These are phyloP conservation scores for Kuraishia ogatae DNA, from an alignment of 805 yeast genomes.

Conservation along the genomic window DNA sequence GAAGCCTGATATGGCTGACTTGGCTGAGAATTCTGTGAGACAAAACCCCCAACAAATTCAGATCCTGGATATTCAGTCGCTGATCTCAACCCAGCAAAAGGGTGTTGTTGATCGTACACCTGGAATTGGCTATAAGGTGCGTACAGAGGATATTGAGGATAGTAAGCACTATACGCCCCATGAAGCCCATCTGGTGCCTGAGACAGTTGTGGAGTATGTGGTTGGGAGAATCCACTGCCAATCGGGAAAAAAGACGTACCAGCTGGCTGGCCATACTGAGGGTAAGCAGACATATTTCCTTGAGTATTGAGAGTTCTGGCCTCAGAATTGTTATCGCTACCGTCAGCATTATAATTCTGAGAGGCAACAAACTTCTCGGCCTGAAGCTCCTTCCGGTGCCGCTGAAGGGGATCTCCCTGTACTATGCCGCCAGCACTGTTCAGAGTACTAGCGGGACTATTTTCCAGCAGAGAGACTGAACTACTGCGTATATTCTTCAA, in stretches of 20 bases:
- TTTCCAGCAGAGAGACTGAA: neutral
- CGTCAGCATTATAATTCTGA: neutral
- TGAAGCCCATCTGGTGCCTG: neutral
- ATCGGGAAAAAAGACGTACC: neutral
- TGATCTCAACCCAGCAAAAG: neutral
- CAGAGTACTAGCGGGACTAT: neutral
- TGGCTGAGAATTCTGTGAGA: neutral
- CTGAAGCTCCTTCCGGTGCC: neutral
- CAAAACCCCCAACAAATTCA: neutral
- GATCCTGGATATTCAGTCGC: neutral
- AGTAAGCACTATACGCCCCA: neutral
- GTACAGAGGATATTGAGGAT: neutral
- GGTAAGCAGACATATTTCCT: neutral
- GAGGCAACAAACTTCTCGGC: too few species aligned
- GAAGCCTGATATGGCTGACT: neutral
- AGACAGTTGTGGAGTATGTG: neutral
- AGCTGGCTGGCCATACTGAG: neutral
- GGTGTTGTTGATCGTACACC: neutral
- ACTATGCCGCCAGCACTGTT: neutral
- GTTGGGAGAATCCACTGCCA: neutral
- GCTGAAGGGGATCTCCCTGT: neutral
- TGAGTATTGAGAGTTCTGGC: neutral
- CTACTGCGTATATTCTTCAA: neutral
- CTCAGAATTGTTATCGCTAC: neutral
- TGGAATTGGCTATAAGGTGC: too few species aligned